phyloP scores from a whole-genome alignment of 495 filamentous ascomycete species.

The Paragyromitra xinjiangensis region DNA sequence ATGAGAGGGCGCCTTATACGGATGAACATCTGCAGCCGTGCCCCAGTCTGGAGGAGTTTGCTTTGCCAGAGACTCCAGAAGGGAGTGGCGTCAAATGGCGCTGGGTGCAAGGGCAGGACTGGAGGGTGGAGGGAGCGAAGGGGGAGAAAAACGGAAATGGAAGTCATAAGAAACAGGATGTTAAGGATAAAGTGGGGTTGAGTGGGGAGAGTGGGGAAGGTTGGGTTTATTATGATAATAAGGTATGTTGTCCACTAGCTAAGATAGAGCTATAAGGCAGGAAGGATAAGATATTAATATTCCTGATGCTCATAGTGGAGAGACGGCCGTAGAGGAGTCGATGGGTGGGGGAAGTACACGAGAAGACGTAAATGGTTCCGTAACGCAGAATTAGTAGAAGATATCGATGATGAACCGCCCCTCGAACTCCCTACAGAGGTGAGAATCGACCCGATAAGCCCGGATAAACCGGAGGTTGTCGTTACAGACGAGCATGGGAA shows the following conservation, averaged over 20 bases:
- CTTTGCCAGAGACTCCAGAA: slow-evolving; percentile 81
- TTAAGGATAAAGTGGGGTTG: slow-evolving; percentile 58
- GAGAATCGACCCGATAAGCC: neutral
- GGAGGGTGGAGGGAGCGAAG: slow-evolving; percentile 79
- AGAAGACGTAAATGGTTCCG: slow-evolving; percentile 94
- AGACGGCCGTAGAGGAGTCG: slow-evolving; percentile 84
- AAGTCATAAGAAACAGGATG: slow-evolving; percentile 60
- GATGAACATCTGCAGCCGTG: slow-evolving; percentile 90
- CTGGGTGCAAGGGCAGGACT: slow-evolving; percentile 85
- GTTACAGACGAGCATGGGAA: slow-evolving; percentile 34
- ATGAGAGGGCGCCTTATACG: slow-evolving; percentile 90
- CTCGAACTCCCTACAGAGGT: slow-evolving; percentile 42
- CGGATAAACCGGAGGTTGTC: slow-evolving; percentile 20
- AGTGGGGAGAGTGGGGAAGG: slow-evolving; percentile 71
- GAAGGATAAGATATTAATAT: neutral
- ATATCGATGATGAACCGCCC: slow-evolving; percentile 10
- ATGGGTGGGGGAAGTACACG: slow-evolving; percentile 96
- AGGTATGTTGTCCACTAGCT: slow-evolving; percentile 66
- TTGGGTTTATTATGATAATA: slow-evolving; percentile 99
- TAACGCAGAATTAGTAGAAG: slow-evolving; percentile 92
- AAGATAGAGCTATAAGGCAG: too few species aligned
- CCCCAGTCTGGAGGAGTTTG: slow-evolving; percentile 80
- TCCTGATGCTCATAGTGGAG: slow-evolving; percentile 72
- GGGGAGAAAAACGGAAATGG: slow-evolving; percentile 61
- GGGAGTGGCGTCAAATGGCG: slow-evolving; percentile 83